Evolutionary conservation across 495 filamentous ascomycete genomes (phyloP), one percentile per base, ranked within the genome.

Genomic region (Xylaria longipes): DNA sequence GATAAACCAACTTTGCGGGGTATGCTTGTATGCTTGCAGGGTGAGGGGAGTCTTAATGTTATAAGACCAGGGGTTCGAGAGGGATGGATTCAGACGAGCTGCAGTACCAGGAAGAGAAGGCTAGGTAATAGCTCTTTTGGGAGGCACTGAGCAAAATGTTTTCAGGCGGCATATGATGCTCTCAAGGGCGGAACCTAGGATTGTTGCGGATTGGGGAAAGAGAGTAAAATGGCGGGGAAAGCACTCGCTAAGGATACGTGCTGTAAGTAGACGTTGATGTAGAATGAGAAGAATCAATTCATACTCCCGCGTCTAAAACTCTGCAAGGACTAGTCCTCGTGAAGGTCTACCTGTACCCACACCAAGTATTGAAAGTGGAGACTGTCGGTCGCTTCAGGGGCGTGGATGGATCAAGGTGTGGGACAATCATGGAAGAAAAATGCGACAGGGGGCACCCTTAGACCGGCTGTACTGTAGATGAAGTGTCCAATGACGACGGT

Each of bases 1-100:
- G 39, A 39, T 81, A 76, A 79, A 74, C 76, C 66, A 71, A 80
- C 80, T 82, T 76, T 79, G 81, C 79, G 82, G 78, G 73, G 76
- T 81, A 83, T 77, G 80, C 79, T 80, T 80, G 76, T 81, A 83
- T 77, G 80, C 79, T 80, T 80, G 79, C 77, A 80, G 79, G 76
- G 73, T 79, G 80, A 81, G 80, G 81, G 77, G 79, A 77, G 80
- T 80, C 78, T 72, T 72, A 75, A 78, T 69, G 73, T 73, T 78
- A 74, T 80, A 80, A 78, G 79, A 84, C 83, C 81, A 73, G 80
- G 80, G 74, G 65, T 63, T 72, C 7, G 71, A 78, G 70, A 72
- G 72, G 71, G 72, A 75, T 74, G 74, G 68, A 65, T 72, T 76
- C 74, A 76, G 74, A 75, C 75, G 74, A 76, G 77, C 76, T 76